phyloP scores from a whole-genome alignment of 2,329 filamentous ascomycete genomes.

The Magnaporthiopsis incrustans region DNA sequence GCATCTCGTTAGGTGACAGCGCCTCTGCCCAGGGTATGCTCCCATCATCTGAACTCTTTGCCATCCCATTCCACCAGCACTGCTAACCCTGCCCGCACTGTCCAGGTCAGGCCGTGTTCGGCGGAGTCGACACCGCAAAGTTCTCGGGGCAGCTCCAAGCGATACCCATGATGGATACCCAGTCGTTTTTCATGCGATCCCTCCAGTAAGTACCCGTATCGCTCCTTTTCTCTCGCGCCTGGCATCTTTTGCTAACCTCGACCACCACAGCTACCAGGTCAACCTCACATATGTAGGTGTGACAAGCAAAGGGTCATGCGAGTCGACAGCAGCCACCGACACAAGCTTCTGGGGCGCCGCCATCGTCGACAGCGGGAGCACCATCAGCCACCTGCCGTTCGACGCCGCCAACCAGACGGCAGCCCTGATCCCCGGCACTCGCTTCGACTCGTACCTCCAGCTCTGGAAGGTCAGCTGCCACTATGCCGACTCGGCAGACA shows the following conservation, averaged over 20 bases:
- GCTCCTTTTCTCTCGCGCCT: background rate
- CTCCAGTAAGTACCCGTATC: constrained; percentile 1
- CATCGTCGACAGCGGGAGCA: constrained; percentile 9
- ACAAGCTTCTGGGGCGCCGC: background rate
- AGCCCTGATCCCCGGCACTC: constrained; percentile 6
- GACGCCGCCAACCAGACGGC: constrained; percentile 8
- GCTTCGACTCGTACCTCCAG: constrained; percentile 11
- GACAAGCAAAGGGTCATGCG: constrained; percentile 4
- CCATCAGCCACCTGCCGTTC: constrained; percentile 4
- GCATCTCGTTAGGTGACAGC: constrained; percentile 3
- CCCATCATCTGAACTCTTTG: too few species aligned
- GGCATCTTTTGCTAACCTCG: background rate
- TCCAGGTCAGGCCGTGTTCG: constrained; percentile 8
- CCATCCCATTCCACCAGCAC: too few species aligned
- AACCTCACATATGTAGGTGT: constrained; percentile 9
- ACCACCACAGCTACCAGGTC: constrained; percentile 8
- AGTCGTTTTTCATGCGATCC: background rate
- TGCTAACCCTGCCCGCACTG: background rate
- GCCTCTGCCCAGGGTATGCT: constrained; percentile 1
- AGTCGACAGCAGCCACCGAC: constrained; percentile 2
- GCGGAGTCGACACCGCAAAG: constrained; percentile 8
- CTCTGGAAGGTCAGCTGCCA: constrained; percentile 10
- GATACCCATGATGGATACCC: constrained; percentile 2
- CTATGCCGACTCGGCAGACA: constrained; percentile 9
- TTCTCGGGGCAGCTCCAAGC: constrained; percentile 6